Percentiles rank a stretch among this genome's conserved stretches.
phyloP scores from a whole-genome alignment of 2,329 filamentous ascomycete genomes.

The Microascus cirrosus region DNA sequence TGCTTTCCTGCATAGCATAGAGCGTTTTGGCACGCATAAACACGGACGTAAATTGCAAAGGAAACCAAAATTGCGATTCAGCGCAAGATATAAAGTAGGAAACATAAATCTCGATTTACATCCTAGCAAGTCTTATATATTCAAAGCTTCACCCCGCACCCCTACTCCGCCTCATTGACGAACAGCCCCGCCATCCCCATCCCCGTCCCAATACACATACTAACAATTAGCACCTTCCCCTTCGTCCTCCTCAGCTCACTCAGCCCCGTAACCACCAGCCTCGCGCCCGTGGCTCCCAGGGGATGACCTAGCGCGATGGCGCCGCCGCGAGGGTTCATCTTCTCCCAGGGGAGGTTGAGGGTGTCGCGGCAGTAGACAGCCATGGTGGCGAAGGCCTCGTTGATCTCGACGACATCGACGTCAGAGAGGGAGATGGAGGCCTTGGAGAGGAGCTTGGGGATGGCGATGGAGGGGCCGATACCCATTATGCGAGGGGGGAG shows the following conservation, averaged over 20 bases:
- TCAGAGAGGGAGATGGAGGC: conserved; percentile 70
- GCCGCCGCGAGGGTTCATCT: conserved; percentile 73
- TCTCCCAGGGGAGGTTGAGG: conserved; percentile 58
- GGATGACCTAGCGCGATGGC: conserved; percentile 78
- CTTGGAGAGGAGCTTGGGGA: conserved; percentile 74
- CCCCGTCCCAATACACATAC: conserved; percentile 72
- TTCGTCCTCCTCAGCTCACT: conserved; percentile 74
- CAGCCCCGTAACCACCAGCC: conserved; percentile 82
- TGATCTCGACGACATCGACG: conserved; percentile 84
- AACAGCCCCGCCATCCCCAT: conserved; percentile 60
- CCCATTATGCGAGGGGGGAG: conserved; percentile 94
- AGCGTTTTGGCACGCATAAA: neutral
- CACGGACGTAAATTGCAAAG: too few species aligned
- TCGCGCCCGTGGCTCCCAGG: conserved; percentile 63
- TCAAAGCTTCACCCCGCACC: neutral
- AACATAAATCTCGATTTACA: neutral
- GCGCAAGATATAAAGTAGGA: neutral
- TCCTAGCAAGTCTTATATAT: neutral
- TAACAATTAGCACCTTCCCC: conserved; percentile 85
- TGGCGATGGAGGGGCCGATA: conserved; percentile 66
- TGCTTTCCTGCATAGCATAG: neutral
- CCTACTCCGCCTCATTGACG: conserved; percentile 37
- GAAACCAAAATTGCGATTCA: neutral
- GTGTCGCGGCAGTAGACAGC: conserved; percentile 81
- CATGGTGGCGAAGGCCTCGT: conserved; percentile 98